phyloP scores from a whole-genome alignment of 768 basidiomycete species.

The Strobilomyces dryophilus region DNA sequence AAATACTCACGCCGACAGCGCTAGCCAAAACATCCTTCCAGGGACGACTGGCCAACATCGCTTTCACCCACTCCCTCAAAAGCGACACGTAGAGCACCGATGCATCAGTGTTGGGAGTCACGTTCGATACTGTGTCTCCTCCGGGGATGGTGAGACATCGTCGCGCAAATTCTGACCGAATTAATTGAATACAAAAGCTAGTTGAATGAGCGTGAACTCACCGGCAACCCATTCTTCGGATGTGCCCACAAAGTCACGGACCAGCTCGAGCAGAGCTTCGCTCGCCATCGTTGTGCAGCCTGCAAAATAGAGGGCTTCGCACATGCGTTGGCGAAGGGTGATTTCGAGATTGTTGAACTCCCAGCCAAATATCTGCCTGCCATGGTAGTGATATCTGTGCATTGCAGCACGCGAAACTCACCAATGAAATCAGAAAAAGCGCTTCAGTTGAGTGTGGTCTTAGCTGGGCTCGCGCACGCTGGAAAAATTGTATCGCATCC shows the following conservation, averaged over 20 bases:
- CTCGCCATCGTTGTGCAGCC: not conserved
- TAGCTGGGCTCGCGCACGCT: not conserved
- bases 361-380: not conserved
- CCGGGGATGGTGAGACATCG: no score
- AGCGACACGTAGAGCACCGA: not conserved
- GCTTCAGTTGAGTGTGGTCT: no score
- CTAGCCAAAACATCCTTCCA: not conserved
- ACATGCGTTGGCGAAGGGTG: not conserved
- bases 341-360: not conserved
- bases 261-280: not conserved
- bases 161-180: not conserved
- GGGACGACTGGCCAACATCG: not conserved
- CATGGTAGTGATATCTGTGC: not conserved
- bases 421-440: constrained; percentile 3
- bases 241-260: not conserved
- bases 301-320: not conserved
- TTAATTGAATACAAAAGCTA: not conserved
- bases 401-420: not conserved
- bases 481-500: not conserved
- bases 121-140: no score
- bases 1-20: not conserved
- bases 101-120: no score
- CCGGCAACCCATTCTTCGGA: not conserved
- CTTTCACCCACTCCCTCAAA: not conserved
- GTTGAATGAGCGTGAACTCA: not conserved